Percentiles rank a stretch among this genome's conserved stretches.
phyloP scores from a whole-genome alignment of 2,329 filamentous ascomycete species.

The Rutstroemia sp. region DNA sequence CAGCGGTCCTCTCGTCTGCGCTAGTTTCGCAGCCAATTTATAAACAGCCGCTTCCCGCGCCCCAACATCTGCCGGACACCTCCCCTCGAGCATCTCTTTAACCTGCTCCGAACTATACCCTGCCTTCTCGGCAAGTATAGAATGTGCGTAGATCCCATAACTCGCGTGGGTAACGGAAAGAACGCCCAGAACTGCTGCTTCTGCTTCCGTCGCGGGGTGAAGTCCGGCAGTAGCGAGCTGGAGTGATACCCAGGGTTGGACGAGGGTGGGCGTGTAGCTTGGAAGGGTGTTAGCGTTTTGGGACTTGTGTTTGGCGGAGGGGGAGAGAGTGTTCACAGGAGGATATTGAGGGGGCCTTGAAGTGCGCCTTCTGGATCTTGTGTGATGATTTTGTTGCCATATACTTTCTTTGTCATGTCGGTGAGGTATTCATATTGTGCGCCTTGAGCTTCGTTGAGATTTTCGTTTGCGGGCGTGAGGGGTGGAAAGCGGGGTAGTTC shows the following conservation, averaged over 20 bases:
- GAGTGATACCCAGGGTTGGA: neutral
- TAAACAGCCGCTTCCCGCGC: neutral
- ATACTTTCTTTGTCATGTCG: neutral
- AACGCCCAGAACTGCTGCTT: neutral
- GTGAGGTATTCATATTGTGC: neutral
- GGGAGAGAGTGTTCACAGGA: neutral
- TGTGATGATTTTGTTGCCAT: neutral
- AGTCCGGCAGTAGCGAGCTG: neutral
- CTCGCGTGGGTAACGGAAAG: neutral
- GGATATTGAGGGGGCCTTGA: neutral
- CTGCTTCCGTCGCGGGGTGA: neutral
- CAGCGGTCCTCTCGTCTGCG: neutral
- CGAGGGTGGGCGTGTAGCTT: neutral
- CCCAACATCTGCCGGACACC: neutral
- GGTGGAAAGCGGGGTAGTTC: neutral
- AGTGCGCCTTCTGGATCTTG: neutral
- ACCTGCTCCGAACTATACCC: neutral
- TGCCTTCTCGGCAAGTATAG: neutral
- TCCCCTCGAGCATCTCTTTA: neutral
- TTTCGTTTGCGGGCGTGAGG: neutral
- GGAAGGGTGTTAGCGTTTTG: neutral
- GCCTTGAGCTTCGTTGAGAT: neutral
- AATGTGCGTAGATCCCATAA: neutral
- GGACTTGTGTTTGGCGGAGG: neutral
- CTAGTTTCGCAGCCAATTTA: neutral